Evolutionary conservation across 768 basidiomycete species (phyloP).

Genomic region (Termitomyces eurrhizus): DNA sequence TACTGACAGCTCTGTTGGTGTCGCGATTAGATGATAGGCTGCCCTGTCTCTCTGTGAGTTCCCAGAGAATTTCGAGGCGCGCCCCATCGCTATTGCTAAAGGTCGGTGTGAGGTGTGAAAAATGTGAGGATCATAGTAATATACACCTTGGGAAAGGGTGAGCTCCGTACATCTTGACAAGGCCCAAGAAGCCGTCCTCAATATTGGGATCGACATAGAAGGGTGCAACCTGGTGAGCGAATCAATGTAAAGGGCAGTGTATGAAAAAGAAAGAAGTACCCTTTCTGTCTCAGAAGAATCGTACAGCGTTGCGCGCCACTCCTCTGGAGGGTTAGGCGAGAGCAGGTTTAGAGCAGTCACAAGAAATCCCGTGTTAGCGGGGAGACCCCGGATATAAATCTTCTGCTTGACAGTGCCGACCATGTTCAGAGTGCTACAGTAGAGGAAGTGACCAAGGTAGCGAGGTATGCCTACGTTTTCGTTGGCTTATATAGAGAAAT

Average conservation of each 20-base stretch:
- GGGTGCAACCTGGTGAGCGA: not conserved
- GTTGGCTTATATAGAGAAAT: not conserved
- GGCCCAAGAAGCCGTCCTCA: not conserved
- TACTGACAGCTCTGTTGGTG: not conserved
- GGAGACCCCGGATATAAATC: not conserved
- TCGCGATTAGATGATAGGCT: not conserved
- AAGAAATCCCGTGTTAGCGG: not conserved
- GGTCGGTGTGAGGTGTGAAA: not conserved
- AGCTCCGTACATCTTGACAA: not conserved
- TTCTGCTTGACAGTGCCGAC: not conserved
- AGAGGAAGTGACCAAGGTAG: not conserved
- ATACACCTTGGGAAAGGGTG: not conserved
- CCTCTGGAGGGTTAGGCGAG: not conserved
- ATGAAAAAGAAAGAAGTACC: not conserved
- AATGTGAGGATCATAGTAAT: no score
- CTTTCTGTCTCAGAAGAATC: not conserved
- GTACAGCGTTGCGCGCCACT: constrained; percentile 3
- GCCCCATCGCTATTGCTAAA: not conserved
- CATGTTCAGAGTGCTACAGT: not conserved
- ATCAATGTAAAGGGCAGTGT: not conserved
- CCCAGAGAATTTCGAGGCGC: constrained; percentile 1
- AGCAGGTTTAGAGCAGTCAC: constrained; percentile 1
- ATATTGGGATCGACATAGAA: constrained; percentile 4
- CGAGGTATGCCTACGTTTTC: not conserved
- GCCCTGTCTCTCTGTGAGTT: not conserved